Evolutionary conservation across 345 rosid genomes (phyloP), one percentile per base, ranked within the genome.

Genomic region (Eucalyptus decipiens): DNA sequence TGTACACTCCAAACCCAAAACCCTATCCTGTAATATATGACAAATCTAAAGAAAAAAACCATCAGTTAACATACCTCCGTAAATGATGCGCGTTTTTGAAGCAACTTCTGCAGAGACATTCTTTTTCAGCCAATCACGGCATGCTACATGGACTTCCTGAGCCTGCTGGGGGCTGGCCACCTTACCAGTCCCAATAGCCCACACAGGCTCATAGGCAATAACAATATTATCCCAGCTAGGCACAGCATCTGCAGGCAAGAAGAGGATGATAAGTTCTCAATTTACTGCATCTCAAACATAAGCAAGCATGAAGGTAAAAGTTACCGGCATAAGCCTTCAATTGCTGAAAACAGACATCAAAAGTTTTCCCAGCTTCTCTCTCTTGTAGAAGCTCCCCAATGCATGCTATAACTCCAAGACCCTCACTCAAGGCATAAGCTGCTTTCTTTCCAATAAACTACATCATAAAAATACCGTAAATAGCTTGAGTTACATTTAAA

Each of bases 161-260:
- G 99, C 99, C 92, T 98, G 99, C 91, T 90, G 92, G 6, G 99
- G 99, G 42, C 98, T 92, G 87, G 99, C 99, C 89, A 98, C 99
- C 90, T 97, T 97, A 89, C 99, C 99, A 80, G 99, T 97, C 89
- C 99, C 99, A 91, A 98, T 98, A 89, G 99, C 99, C 99, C 99
- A 98, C 47, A 98, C 99, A 86, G 99, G 99, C 92, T 98, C 99
- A 86, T 98, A 98, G 6, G 99, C 99, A 88, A 98, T 94, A 49
- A 98, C 99, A 72, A 97, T 87, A 87, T 95, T 92, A 85, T 97
- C 99, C 99, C 99, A 97, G 93, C 99, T 93, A 60, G 98, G 96
- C 49, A 95, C 95, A 90, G 95, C 95, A 94, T 97, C 99, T 97
- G 94, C 80, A 91, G 45, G 86, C 58, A 56, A 67, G 23, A 23